phyloP scores from a whole-genome alignment of 352 stramenopile genomes.

The Pythium grandisporangium region DNA sequence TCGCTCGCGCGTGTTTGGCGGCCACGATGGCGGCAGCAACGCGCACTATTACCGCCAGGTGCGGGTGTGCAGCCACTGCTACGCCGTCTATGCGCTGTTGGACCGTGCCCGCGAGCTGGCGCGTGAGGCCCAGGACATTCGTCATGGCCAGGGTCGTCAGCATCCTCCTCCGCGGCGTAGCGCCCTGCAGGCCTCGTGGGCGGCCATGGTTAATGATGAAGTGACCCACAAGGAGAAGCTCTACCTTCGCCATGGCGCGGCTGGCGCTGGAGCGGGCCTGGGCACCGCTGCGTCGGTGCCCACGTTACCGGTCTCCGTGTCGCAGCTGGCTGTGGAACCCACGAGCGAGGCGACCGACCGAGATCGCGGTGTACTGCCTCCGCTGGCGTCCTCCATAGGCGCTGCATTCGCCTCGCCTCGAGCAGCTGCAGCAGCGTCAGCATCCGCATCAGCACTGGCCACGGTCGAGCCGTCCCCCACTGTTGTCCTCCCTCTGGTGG shows the following conservation, averaged over 20 bases:
- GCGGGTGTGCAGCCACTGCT: conserved; percentile 79
- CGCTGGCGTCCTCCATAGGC: no score
- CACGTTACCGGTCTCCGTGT: background rate
- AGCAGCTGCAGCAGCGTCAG: background rate
- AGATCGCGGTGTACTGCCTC: no score
- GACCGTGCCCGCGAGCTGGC: conserved; percentile 49
- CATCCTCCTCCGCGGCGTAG: no score
- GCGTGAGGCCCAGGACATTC: conserved; percentile 3
- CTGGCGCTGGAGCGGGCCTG: background rate
- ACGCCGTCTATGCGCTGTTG: conserved; percentile 79
- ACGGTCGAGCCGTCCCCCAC: background rate
- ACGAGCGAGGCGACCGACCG: no score
- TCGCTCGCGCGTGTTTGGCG: conserved; percentile 33
- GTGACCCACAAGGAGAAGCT: conserved; percentile 48
- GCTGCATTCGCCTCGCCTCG: no score
- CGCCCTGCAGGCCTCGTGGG: conserved; percentile 35
- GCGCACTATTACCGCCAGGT: conserved; percentile 81
- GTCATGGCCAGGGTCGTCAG: no score
- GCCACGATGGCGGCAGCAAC: conserved; percentile 32
- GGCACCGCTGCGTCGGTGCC: background rate
- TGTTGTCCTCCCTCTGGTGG: background rate
- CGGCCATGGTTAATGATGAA: conserved; percentile 25
- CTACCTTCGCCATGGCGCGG: conserved; percentile 12
- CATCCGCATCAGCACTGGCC: background rate
- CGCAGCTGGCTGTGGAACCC: no score